A percentile compares a stretch with the other conserved stretches of the same genome.
phyloP scores from a whole-genome alignment of 1,284 basidiomycete genomes.

The Lignosus rhinocerotis region DNA sequence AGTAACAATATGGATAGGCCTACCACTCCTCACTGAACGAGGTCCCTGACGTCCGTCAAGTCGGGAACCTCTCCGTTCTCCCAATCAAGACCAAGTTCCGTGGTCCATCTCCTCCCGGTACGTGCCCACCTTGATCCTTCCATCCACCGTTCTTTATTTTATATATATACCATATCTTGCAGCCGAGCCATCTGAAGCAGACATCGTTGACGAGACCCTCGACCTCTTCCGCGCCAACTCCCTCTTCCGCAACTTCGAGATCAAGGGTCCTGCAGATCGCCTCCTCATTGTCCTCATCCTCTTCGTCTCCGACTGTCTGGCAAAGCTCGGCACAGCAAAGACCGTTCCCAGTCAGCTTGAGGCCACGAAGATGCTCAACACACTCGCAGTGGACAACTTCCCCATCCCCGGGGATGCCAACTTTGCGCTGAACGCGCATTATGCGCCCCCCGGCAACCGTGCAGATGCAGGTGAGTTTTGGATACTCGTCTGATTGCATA shows the following conservation, averaged over 20 bases:
- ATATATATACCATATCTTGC: background rate
- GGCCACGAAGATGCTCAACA: slow-evolving; percentile 87
- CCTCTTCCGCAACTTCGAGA: slow-evolving; percentile 99
- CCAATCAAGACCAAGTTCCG: slow-evolving; percentile 91
- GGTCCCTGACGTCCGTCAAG: slow-evolving; percentile 74
- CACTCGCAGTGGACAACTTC: slow-evolving; percentile 91
- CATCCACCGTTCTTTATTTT: slow-evolving; percentile 13
- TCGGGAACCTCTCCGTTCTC: slow-evolving; percentile 90
- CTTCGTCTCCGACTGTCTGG: slow-evolving; percentile 96
- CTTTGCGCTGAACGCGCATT: slow-evolving; percentile 93
- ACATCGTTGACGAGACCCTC: slow-evolving; percentile 96
- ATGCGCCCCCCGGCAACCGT: slow-evolving; percentile 77
- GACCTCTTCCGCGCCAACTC: slow-evolving; percentile 99
- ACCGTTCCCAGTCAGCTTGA: slow-evolving; percentile 78
- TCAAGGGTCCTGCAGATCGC: slow-evolving; percentile 97
- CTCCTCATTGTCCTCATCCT: slow-evolving; percentile 97
- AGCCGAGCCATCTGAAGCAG: slow-evolving; percentile 80
- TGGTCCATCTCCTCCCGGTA: slow-evolving; percentile 88
- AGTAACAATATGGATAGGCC: slow-evolving; percentile 54
- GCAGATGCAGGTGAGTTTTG: slow-evolving; percentile 76
- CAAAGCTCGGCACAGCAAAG: slow-evolving; percentile 76
- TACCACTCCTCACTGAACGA: slow-evolving; percentile 98
- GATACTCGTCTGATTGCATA: background rate
- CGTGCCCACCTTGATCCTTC: slow-evolving; percentile 16
- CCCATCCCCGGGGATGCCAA: slow-evolving; percentile 94